Evolutionary conservation across 2,329 filamentous ascomycete genomes (phyloP), one percentile per base, ranked within the genome.

Genomic region (Exserohilum turcica): DNA sequence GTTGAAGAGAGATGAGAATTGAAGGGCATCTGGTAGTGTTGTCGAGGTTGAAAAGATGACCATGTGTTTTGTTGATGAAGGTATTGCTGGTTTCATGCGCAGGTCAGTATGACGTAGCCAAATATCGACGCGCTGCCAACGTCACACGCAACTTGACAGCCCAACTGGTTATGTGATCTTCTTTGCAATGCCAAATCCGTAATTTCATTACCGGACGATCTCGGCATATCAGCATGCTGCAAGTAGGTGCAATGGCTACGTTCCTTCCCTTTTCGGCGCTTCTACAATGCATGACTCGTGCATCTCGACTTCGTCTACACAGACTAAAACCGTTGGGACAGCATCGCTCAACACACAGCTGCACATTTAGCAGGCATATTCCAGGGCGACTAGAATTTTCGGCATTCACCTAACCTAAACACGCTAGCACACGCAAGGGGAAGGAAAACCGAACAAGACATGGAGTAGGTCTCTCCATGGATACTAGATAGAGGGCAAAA

Each of bases 41-140:
- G 21, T 32, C 5, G 7, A 44, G n/a, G 5, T 35, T 15, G 19
- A 10, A n/a, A 24, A 24, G 13, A n/a, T 12, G 3, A 9, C 13
- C 16, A 35, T 44, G 10, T 33, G 27, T 44, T 16, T 33, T 7
- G 19, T 21, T 31, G 29, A 28, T 16, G 19, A 36, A 21, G 27
- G 18, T n/a, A 15, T 24, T 31, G 21, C 3, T 18, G 32, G 32
- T 44, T 42, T 43, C 31, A 31, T 27, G 28, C 10, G 35, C 27
- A 43, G 52, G 52, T 55, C 55, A 57, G 47, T 42, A 55, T 57
- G 55, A 57, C 55, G 55, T 55, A 57, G 52, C 33, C 21, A 24
- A n/a, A 4, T n/a, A 21, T 12, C 35, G 33, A 15, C 35, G 12
- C 33, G 19, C 18, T 27, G 15, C 28, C 12, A 54, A 54, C 51